Evolutionary conservation across 352 stramenopile species (phyloP), one percentile per base, ranked within the genome.

Genomic region (Pythium biforme): DNA sequence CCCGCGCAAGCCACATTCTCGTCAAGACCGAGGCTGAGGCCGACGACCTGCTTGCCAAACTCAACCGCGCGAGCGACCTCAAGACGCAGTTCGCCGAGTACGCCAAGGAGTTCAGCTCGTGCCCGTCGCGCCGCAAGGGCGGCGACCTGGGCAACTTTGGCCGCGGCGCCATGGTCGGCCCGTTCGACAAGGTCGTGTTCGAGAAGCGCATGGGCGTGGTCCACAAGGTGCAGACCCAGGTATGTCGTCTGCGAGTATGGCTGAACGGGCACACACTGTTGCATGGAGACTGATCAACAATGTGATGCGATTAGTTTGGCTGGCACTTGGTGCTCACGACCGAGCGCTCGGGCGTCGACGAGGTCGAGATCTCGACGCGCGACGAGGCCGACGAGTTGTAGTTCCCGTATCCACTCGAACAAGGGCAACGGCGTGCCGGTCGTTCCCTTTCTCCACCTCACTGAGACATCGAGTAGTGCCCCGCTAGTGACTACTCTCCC

Each of bases 101-200:
- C 40, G 81, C 84, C 25, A 77, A 83, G 27, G 71, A 71, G 60
- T 76, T 86, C 61, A 92, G 82, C 68, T 88, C 80, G 64, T 94
- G 84, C 55, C 84, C 84, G 26, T 92, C 82, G 25, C 61, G 70
- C 29, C 65, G 73, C 29, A 86, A 81, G 26, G 82, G 82, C 23
- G 84, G 84, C 0, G 79, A 87, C 41, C 60, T 94, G 15, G 84
- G 84, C 31, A 81, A 59, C 8, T 94, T 94, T 52, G 72, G 77
- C 4, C 80, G 81, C 19, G 83, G 81, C 15, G 76, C 87, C 40
- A 94, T 92, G 84, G 81, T 92, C 55, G 57, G 66, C 2, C 81
- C 88, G 71, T 92, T 92, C 48, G 82, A 94, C 73, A 57, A 73
- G 52, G 79, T 94, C n/a, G 82, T 89, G 31, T 92, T 94, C 55